These are phyloP conservation scores for Blastobotrys mokoenaii DNA, from an alignment of 805 yeast genomes.

Conservation along the genomic window DNA sequence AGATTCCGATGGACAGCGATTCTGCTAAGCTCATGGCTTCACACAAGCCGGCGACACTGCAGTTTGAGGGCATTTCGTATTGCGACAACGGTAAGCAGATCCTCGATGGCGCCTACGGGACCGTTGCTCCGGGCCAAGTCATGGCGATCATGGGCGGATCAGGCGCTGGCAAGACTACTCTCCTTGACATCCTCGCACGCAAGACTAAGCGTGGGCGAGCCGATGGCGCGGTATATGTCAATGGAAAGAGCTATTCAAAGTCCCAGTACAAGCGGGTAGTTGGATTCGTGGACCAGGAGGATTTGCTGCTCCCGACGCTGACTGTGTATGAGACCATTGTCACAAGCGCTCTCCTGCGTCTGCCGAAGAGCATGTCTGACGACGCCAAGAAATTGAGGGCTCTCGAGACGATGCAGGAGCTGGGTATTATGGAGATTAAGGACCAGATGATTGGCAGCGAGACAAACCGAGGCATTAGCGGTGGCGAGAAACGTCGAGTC, in stretches of 20 bases:
- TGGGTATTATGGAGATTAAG: constrained; percentile 73
- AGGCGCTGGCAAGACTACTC: constrained; percentile 96
- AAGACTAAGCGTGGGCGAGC: constrained; percentile 72
- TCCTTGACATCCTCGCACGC: constrained; percentile 83
- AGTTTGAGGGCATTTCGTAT: constrained; percentile 69
- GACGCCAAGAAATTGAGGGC: constrained; percentile 71
- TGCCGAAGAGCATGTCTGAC: constrained; percentile 74
- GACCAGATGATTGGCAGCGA: constrained; percentile 86
- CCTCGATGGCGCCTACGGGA: constrained; percentile 59
- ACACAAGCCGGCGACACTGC: constrained; percentile 59
- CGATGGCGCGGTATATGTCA: constrained; percentile 61
- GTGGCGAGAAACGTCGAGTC: constrained; percentile 87
- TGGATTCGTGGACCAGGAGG: constrained; percentile 97
- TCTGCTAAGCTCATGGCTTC: constrained; percentile 42
- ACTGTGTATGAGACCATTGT: constrained; percentile 94
- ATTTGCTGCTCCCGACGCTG: constrained; percentile 78
- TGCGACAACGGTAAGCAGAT: constrained; percentile 43
- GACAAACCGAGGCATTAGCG: constrained; percentile 84
- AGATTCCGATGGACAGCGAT: constrained; percentile 32
- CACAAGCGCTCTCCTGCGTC: constrained; percentile 79
- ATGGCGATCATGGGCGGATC: constrained; percentile 98
- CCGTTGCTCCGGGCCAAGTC: constrained; percentile 79
- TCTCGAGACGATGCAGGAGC: constrained; percentile 72
- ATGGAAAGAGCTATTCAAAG: constrained; percentile 43
- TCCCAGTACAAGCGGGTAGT: constrained; percentile 54